phyloP scores from a whole-genome alignment of 2,329 filamentous ascomycete species.

The Aureobasidium subglaciale region DNA sequence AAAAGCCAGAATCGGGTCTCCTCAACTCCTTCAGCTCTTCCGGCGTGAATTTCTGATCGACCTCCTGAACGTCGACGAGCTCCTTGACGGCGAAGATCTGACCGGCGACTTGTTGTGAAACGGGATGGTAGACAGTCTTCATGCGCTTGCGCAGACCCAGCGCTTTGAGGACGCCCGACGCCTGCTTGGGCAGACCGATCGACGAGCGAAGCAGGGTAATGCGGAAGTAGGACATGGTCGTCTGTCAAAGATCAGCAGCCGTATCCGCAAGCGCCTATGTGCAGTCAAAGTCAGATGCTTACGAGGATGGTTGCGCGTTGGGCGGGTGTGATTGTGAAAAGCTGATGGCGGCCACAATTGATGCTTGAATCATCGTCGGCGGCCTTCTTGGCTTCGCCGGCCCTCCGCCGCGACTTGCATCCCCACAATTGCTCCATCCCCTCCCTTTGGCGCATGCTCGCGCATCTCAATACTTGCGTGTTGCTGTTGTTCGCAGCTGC shows the following conservation, averaged over 20 bases:
- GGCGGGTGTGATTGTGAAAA: constrained; percentile 1
- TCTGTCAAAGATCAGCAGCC: neutral
- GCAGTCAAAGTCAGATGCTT: neutral
- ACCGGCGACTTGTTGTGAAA: constrained; percentile 71
- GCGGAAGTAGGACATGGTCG: constrained; percentile 73
- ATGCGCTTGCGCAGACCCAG: constrained; percentile 79
- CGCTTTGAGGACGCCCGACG: constrained; percentile 71
- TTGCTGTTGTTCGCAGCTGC: neutral
- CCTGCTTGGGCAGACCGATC: constrained; percentile 75
- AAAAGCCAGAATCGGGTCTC: constrained; percentile 73
- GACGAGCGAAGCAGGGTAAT: constrained; percentile 84
- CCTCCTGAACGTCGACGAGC: constrained; percentile 74
- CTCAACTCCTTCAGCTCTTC: constrained; percentile 63
- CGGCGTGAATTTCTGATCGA: constrained; percentile 57
- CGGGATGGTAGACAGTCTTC: constrained; percentile 84
- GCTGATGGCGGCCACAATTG: neutral
- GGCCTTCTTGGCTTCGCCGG: neutral
- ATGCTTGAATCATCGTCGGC: neutral
- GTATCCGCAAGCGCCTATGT: too few species aligned
- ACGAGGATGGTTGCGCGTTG: neutral
- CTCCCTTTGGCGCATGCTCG: too few species aligned
- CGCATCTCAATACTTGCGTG: neutral
- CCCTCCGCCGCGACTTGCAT: neutral
- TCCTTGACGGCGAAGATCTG: constrained; percentile 95
- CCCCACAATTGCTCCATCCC: neutral